Evolutionary conservation across 2,329 filamentous ascomycete genomes (phyloP).

Genomic region (Biscogniauxia marginata): DNA sequence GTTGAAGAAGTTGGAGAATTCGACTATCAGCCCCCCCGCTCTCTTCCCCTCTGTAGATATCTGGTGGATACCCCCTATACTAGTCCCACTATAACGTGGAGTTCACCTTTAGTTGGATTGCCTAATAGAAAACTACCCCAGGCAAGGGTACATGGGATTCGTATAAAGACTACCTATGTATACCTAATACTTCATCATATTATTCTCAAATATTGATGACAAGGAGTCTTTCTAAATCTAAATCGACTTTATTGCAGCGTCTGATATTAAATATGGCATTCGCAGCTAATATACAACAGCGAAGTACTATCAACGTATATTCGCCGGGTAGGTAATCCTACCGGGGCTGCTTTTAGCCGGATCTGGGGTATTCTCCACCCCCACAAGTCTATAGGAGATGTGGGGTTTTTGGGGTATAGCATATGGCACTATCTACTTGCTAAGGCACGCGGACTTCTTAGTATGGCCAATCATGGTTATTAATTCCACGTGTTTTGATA

Average conservation of each 20-base stretch:
- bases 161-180: no score
- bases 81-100: neutral
- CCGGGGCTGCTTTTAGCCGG: neutral
- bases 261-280: no score
- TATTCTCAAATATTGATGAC: no score
- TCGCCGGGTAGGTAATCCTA: neutral
- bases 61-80: neutral
- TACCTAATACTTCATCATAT: no score
- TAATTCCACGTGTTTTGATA: no score
- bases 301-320: neutral
- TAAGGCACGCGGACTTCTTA: no score
- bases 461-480: neutral
- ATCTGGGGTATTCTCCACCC: neutral
- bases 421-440: neutral
- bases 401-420: neutral
- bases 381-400: neutral
- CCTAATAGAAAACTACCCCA: no score
- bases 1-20: slow-evolving; percentile 16
- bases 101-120: neutral
- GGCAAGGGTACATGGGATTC: no score
- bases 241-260: no score
- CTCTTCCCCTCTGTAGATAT: neutral
- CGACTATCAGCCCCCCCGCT: slow-evolving; percentile 1
- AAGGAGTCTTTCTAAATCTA: no score
- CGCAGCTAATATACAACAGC: no score